Base-by-base conservation (phyloP, 495 filamentous ascomycete species). In the Neurospora sp. region DNA sequence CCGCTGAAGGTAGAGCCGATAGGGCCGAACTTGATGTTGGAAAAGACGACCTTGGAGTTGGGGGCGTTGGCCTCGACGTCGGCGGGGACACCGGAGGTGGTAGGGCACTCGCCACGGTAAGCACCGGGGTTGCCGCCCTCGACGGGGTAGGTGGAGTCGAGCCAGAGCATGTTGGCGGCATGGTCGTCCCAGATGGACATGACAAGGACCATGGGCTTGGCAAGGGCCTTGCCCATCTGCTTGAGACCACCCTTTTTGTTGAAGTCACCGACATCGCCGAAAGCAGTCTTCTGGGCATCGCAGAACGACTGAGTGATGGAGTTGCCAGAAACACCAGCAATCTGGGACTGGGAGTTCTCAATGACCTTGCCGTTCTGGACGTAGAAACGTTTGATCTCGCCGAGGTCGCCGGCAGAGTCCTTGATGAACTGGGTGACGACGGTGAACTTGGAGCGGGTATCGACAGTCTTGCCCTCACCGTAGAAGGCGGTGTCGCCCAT, bases 131-230 rank as follows among this genome's bases (percentile, higher is more conserved):
- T 68, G 12, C 76, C 77, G n/a, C 75, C 81, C 77, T 85, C 85
- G 47, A 85, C 81, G 4, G 92, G 93, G 85, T 90, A 93, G 81
- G 83, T 87, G 79, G 89, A 89, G 85, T 94, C 92, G 77, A 96
- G 89, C 93, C 93, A 95, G 75, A 91, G 86, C 93, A 94, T 95
- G 84, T 92, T 87, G 82, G 86, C 83, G 78, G 85, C 82, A 82
- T 94, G 88, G 83, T 94, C 92, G 78, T 93, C 90, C 92, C 92
- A 94, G 78, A 94, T 78, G 76, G 87, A 89, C 87, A 94, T 86
- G 79, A 91, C 90, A n/a, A 94, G 86, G 69, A 92, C 92, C 89
- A 93, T 90, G 73, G 86, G 88, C 31, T 83, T 61, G 18, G 77
- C 80, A 38, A 93, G 78, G 27, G 84, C 89, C 37, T 82, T 76